Base-by-base conservation (phyloP, 495 filamentous ascomycete genomes). In the Aspergillus indologenus region DNA sequence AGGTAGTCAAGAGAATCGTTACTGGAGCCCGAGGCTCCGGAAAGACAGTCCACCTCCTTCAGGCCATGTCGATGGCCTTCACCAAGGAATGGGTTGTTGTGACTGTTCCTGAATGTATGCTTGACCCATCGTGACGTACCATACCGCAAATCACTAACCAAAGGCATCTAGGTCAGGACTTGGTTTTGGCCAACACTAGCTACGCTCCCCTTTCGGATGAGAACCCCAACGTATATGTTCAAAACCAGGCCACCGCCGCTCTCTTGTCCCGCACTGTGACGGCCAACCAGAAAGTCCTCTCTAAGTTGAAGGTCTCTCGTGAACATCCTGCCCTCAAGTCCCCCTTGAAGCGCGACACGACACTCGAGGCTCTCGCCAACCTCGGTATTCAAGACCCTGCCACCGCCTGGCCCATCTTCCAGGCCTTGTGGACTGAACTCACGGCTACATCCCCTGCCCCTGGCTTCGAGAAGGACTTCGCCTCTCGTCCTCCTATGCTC, bases 21-120 rank as follows among this genome's bases (percentile, higher is more conserved):
- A 83, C 82, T 34, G 94, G 94, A 2, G 80, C 81, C 54, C 86
- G 82, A 71, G 81, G 85, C 12, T 82, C 84, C 21, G 94, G 94
- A 45, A 98, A 96, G 82, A 94, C 86, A 67, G 81, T 92, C 55
- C 76, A 96, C 68, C 68, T 96, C 57, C 78, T 96, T 23, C 94
- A 98, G 76, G 90, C 86, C 24, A 85, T 92, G 81, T 78, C 89
- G 9, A 87, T 91, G 77, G 94, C 85, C 1, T 87, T 92, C 63
- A 66, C 91, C 63, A 91, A 89, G 69, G 81, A 87, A 18, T 96
- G 91, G 91, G 80, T 96, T 31, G 93, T 98, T 12, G 79, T 98
- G 53, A 86, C 89, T 61, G 81, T 97, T 53, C 92, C 94, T n/a
- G 92, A 98, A 69, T 89, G 93, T 95, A 79, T 64, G 75, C 61